Conservation (phyloP, 495 filamentous ascomycete genomes). For the Arthonia radiata region DNA sequence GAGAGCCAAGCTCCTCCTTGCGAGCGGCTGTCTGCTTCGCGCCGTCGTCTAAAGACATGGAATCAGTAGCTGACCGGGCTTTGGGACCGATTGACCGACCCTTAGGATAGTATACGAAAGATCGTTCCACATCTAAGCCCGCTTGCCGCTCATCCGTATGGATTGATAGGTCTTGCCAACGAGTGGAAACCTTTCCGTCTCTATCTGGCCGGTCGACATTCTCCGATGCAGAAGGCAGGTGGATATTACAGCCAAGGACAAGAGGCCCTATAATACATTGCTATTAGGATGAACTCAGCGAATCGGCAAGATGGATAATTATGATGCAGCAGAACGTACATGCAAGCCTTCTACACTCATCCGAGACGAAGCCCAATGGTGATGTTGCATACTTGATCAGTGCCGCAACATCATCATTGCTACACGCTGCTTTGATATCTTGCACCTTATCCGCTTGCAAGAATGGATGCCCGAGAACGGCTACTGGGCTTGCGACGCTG, state of each 20-base stretch:
- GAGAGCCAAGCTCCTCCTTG: slow-evolving; percentile 43
- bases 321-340: slow-evolving; percentile 26
- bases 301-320: slow-evolving; percentile 1
- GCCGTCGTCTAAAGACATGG: slow-evolving; percentile 14
- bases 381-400: slow-evolving; percentile 44
- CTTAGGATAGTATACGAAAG: slow-evolving; percentile 90
- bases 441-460: slow-evolving; percentile 11
- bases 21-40: slow-evolving; percentile 35
- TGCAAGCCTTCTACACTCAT: slow-evolving; percentile 53
- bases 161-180: slow-evolving; percentile 31
- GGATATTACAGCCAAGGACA: slow-evolving; percentile 33
- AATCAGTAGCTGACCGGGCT: slow-evolving; percentile 10
- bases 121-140: slow-evolving; percentile 69
- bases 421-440: slow-evolving; percentile 44
- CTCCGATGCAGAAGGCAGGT: slow-evolving; percentile 2
- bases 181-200: too few species aligned
- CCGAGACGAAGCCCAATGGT: slow-evolving; percentile 50
- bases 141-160: slow-evolving; percentile 81
- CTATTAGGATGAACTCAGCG: neutral
- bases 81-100: slow-evolving; percentile 24
- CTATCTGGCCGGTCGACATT: slow-evolving; percentile 5
- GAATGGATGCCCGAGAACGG: slow-evolving; percentile 1
- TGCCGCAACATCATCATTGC: slow-evolving; percentile 30
- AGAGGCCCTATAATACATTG: slow-evolving; percentile 39
- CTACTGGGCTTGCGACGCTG: slow-evolving; percentile 2